These are phyloP conservation scores for Plasmodium fragile DNA, from an alignment of 169 alveolate genomes.

Conservation along the genomic window DNA sequence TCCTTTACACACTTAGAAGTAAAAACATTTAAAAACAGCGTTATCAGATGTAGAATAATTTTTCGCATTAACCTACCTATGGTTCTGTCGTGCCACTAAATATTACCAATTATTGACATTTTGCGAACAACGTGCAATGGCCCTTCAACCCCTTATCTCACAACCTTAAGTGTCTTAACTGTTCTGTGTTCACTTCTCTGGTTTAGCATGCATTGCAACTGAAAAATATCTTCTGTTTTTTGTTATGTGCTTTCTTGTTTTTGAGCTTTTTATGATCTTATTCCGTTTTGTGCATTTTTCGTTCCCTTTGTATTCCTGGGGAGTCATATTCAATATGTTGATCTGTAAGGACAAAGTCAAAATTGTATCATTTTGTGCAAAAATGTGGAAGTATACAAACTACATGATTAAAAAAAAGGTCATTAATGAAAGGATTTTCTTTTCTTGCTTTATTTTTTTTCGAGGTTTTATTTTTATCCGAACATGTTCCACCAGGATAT, in stretches of 20 bases:
- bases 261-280: neutral
- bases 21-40: neutral
- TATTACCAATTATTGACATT: neutral
- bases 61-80: neutral
- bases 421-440: neutral
- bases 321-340: neutral
- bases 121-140: neutral
- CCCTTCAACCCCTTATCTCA: slow-evolving; percentile 1
- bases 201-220: neutral
- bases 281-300: neutral
- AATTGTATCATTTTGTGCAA: neutral
- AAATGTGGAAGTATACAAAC: neutral
- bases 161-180: neutral
- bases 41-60: neutral
- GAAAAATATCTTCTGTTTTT: neutral
- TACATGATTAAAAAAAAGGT: neutral
- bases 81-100: neutral
- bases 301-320: neutral
- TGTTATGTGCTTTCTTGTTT: neutral
- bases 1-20: neutral
- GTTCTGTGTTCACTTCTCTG: neutral
- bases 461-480: neutral
- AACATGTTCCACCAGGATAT: neutral
- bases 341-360: neutral
- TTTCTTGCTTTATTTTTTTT: neutral